Evolutionary conservation across 495 filamentous ascomycete species (phyloP).

Genomic region (Aspergillus asperescens): DNA sequence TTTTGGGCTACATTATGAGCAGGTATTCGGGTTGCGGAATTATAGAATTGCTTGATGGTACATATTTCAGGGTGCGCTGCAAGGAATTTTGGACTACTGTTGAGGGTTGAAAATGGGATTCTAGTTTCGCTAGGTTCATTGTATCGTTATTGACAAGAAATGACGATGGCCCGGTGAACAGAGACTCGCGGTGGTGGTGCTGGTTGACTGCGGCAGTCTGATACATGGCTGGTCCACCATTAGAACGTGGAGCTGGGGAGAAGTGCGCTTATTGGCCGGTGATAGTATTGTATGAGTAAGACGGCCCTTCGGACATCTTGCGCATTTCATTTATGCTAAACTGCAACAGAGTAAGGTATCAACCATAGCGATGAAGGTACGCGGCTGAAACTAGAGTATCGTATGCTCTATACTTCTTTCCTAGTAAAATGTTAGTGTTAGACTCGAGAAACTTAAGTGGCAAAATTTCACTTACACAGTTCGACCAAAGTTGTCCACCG

Average conservation of each 20-base stretch:
- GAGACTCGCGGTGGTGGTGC: no score
- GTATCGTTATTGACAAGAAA: not conserved
- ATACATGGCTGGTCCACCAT: not conserved
- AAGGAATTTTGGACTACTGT: not conserved
- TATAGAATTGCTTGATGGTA: not conserved
- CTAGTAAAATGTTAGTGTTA: constrained; percentile 5
- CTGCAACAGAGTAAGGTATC: not conserved
- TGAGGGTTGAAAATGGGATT: not conserved
- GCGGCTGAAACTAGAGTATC: not conserved
- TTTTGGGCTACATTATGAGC: no score
- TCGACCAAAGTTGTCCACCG: constrained; percentile 43
- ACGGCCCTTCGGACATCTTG: not conserved
- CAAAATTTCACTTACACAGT: constrained; percentile 43
- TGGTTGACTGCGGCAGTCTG: not conserved
- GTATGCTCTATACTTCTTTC: constrained; percentile 13
- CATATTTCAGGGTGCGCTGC: not conserved
- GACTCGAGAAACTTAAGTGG: not conserved
- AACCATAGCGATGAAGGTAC: not conserved
- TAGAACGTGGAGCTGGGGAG: not conserved
- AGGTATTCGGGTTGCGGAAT: no score
- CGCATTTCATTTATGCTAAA: not conserved
- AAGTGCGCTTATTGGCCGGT: not conserved
- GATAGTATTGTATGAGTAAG: not conserved
- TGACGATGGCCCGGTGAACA: no score
- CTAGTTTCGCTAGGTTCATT: not conserved